phyloP scores from a whole-genome alignment of 768 basidiomycete genomes.

The Pseudohyphozyma bogoriensis region DNA sequence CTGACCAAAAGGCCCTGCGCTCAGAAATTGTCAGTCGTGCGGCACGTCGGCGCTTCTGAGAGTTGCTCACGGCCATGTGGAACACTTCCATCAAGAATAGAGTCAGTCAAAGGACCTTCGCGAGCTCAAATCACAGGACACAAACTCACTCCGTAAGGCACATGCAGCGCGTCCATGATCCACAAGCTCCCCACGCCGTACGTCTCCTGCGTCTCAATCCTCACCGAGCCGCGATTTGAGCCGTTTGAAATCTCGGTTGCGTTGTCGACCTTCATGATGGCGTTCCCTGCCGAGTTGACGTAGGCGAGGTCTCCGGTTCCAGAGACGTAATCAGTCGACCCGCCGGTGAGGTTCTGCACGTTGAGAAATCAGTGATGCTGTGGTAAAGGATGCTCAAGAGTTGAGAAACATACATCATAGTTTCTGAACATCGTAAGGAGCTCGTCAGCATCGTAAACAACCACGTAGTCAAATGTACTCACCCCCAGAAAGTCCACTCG shows the following conservation, averaged over 20 bases:
- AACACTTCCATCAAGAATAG: slow-evolving; percentile 35
- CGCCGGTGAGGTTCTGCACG: no score
- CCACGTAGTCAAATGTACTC: slow-evolving; percentile 13
- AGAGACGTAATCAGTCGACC: slow-evolving; percentile 5
- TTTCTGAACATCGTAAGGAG: neutral
- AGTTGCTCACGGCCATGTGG: slow-evolving; percentile 23
- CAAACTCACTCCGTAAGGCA: slow-evolving; percentile 45
- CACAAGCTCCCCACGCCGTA: slow-evolving; percentile 28
- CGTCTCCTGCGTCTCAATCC: slow-evolving; percentile 25
- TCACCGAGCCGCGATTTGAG: slow-evolving; percentile 31
- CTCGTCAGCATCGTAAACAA: neutral
- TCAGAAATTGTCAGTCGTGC: no score
- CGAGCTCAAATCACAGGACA: neutral
- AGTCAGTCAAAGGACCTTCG: neutral
- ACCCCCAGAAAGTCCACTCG: slow-evolving; percentile 8
- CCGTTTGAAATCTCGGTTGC: slow-evolving; percentile 9
- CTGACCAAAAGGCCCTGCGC: slow-evolving; percentile 27
- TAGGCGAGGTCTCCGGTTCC: neutral
- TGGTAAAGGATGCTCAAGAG: no score
- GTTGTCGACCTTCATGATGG: slow-evolving; percentile 23
- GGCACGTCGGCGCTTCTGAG: no score
- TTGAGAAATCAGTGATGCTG: no score
- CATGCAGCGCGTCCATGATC: slow-evolving; percentile 35
- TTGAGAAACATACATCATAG: neutral
- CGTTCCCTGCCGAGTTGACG: slow-evolving; percentile 4